Percentiles rank a stretch among this genome's conserved stretches.
Evolutionary conservation across 2,329 filamentous ascomycete species (phyloP).

Genomic region (Fusarium sp.): DNA sequence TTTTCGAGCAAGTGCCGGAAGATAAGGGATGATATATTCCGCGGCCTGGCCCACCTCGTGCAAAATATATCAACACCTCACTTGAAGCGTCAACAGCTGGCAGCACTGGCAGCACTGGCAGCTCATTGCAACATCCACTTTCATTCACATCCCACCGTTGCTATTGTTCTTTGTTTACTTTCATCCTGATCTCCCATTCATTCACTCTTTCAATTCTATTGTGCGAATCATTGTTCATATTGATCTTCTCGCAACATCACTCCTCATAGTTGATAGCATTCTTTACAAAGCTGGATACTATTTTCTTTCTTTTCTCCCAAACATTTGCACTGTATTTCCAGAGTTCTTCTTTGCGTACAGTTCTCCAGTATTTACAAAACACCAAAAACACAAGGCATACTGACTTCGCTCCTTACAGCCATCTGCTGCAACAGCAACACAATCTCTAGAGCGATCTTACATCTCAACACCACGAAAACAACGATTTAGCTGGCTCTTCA

Average conservation of each 20-base stretch:
- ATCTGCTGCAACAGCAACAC: slow-evolving; percentile 25
- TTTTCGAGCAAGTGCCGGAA: slow-evolving; percentile 8
- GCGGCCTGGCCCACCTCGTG: neutral
- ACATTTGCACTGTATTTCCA: neutral
- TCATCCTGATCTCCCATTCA: neutral
- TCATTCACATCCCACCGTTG: slow-evolving; percentile 1
- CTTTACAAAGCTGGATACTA: slow-evolving; percentile 17
- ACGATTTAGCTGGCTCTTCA: slow-evolving; percentile 50
- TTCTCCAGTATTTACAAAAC: neutral
- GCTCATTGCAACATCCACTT: neutral
- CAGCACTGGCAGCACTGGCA: neutral
- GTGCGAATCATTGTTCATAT: slow-evolving; percentile 14
- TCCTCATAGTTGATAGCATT: slow-evolving; percentile 11
- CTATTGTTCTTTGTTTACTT: slow-evolving; percentile 22
- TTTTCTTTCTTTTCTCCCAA: neutral
- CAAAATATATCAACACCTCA: neutral
- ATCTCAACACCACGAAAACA: slow-evolving; percentile 26
- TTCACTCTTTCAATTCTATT: slow-evolving; percentile 14
- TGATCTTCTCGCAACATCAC: neutral
- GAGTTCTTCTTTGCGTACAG: neutral
- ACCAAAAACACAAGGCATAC: neutral
- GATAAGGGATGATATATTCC: neutral
- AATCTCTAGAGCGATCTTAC: slow-evolving; percentile 22
- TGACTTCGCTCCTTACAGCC: slow-evolving; percentile 26
- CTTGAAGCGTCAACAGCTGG: slow-evolving; percentile 14